These are phyloP conservation scores for Aspergillus fijiensis DNA, from an alignment of 2,329 filamentous ascomycete species.

Conservation along the genomic window DNA sequence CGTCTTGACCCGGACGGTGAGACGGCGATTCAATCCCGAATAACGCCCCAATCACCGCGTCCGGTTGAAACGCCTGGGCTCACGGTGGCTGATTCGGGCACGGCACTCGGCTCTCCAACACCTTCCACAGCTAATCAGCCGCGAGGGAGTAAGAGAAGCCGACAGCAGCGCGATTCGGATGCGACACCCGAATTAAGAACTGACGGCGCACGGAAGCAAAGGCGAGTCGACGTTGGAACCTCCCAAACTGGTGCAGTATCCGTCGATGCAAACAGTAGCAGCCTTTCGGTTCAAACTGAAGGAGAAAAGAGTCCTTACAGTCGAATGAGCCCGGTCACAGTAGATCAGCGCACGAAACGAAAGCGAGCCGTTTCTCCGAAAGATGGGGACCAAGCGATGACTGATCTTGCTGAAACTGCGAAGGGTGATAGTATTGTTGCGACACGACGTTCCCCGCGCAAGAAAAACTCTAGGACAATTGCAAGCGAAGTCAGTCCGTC, in stretches of 20 bases:
- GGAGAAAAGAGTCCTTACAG: neutral
- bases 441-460: neutral
- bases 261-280: neutral
- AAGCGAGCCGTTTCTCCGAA: neutral
- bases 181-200: neutral
- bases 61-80: neutral
- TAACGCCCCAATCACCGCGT: neutral
- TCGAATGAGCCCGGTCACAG: neutral
- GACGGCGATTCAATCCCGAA: neutral
- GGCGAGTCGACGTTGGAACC: conserved; percentile 16
- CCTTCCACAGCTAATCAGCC: neutral
- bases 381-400: neutral
- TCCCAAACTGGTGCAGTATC: neutral
- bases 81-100: neutral
- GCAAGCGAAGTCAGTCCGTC: neutral
- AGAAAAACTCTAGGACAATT: neutral
- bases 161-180: conserved; percentile 5
- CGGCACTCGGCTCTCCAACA: neutral
- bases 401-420: neutral
- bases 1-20: conserved; percentile 2
- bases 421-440: neutral
- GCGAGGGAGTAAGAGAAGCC: conserved; percentile 15
- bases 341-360: neutral
- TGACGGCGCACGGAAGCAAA: conserved; percentile 18
- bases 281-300: neutral